phyloP scores from a whole-genome alignment of 2,329 filamentous ascomycete species.

The Pseudocercospora macadamiae region DNA sequence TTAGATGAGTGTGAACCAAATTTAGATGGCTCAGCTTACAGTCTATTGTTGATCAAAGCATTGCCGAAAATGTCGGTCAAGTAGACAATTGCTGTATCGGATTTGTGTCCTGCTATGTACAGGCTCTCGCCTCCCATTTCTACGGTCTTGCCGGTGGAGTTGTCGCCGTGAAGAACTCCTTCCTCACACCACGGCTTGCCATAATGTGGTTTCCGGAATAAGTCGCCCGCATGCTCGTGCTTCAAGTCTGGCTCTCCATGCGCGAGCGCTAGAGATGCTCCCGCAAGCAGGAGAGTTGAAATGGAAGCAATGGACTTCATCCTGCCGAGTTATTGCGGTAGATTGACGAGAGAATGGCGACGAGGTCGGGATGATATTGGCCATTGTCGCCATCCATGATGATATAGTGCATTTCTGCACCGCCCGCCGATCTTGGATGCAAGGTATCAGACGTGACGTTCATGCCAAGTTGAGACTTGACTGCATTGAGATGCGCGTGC shows the following conservation, averaged over 20 bases:
- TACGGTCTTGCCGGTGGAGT: conserved; percentile 21
- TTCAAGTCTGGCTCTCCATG: conserved; percentile 23
- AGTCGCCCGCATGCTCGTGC: conserved; percentile 27
- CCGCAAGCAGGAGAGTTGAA: conserved; percentile 15
- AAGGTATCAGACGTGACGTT: conserved; percentile 17
- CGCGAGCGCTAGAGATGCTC: conserved; percentile 13
- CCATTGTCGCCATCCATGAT: neutral
- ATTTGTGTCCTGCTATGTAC: conserved; percentile 21
- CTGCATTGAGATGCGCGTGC: conserved; percentile 5
- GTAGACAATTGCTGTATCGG: conserved; percentile 36
- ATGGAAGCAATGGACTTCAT: neutral
- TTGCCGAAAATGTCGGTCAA: conserved; percentile 42
- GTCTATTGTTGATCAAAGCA: conserved; percentile 37
- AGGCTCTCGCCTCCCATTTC: conserved; percentile 27
- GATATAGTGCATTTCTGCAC: conserved; percentile 6
- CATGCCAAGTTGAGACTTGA: conserved; percentile 14
- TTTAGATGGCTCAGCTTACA: conserved; percentile 25
- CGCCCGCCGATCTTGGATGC: conserved; percentile 14
- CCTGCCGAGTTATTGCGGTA: neutral
- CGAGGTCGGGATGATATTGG: too few species aligned
- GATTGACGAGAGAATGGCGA: neutral
- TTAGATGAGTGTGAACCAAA: too few species aligned
- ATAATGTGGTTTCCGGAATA: conserved; percentile 17
- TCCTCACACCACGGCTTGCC: conserved; percentile 17
- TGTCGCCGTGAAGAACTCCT: conserved; percentile 24